These are phyloP conservation scores for Leccinum pachyderme DNA, from an alignment of 1,284 basidiomycete genomes.

Conservation along the genomic window DNA sequence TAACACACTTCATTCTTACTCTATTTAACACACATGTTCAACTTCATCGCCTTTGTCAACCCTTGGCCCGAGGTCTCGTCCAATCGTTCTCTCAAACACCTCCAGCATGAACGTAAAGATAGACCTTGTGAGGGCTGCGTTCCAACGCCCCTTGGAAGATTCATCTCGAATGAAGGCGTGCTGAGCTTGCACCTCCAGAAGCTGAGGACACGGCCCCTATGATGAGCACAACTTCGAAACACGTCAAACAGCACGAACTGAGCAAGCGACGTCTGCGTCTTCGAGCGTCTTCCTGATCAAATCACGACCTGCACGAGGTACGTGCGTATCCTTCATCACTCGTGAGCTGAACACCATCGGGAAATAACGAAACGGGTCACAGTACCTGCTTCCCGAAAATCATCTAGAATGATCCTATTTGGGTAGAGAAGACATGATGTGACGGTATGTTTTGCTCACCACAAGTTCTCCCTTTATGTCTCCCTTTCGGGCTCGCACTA, in stretches of 20 bases:
- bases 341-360: constrained; percentile 1
- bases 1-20: too few species aligned
- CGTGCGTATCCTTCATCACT: constrained; percentile 73
- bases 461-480: constrained; percentile 85
- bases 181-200: constrained; percentile 90
- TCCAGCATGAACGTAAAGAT: constrained; percentile 89
- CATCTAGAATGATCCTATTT: constrained; percentile 51
- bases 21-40: constrained; percentile 58
- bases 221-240: constrained; percentile 2
- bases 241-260: constrained; percentile 45
- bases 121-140: constrained; percentile 81
- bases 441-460: constrained; percentile 42
- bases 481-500: constrained; percentile 68
- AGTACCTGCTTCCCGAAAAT: constrained; percentile 89
- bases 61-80: constrained; percentile 75
- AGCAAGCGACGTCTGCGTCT: constrained; percentile 67
- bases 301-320: constrained; percentile 80
- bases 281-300: constrained; percentile 80
- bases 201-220: constrained; percentile 47
- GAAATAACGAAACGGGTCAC: constrained; percentile 3
- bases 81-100: constrained; percentile 86
- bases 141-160: constrained; percentile 88
- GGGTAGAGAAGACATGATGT: not conserved
- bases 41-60: constrained; percentile 43
- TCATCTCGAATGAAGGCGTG: constrained; percentile 94